Evolutionary conservation across 306 rosid genomes (phyloP), one percentile per base, ranked within the genome.

Genomic region (Psophocarpus tetragonolobus): DNA sequence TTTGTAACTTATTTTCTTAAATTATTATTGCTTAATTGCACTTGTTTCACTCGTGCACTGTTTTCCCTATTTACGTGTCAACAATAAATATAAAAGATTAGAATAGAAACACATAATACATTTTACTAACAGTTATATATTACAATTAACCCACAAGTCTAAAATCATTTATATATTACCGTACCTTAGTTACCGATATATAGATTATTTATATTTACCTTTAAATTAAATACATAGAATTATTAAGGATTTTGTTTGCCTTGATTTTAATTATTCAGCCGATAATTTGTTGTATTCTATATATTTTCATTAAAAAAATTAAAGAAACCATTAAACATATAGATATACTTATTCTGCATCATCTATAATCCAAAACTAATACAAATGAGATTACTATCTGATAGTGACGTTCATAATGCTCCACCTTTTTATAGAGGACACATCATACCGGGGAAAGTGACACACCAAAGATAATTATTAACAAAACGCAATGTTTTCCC

Each of bases 341-440:
- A 23, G 29, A 53, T 3, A 39, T 9, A 67, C 11, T 8, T 27
- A 47, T 17, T 33, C 53, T 32, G 15, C 51, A 63, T 56, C 29
- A 69, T 78, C 20, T 20, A 32, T 58, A 29, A 41, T 13, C 58
- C 41, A 63, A 71, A 71, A 80, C 67, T 65, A 35, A 36, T 38
- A 32, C 1, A 68, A 69, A 71, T 35, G 58, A 44, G n/a, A 78
- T 61, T 54, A 27, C 47, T 39, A 36, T 39, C 41, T 57, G 44
- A 80, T n/a, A 47, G 81, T 29, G 80, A 71, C 41, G 10, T 64
- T 73, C 70, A 68, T 68, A 4, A 64, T 57, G 63, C 74, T 29
- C 76, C 58, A 39, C 68, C 62, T 48, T 74, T 83, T 83, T 57
- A 5, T 64, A 65, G 66, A 33, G 76, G 76, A 64, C 62, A 54